Evolutionary conservation across 2,329 filamentous ascomycete genomes (phyloP), one percentile per base, ranked within the genome.

Genomic region (Lachnellula cervina): DNA sequence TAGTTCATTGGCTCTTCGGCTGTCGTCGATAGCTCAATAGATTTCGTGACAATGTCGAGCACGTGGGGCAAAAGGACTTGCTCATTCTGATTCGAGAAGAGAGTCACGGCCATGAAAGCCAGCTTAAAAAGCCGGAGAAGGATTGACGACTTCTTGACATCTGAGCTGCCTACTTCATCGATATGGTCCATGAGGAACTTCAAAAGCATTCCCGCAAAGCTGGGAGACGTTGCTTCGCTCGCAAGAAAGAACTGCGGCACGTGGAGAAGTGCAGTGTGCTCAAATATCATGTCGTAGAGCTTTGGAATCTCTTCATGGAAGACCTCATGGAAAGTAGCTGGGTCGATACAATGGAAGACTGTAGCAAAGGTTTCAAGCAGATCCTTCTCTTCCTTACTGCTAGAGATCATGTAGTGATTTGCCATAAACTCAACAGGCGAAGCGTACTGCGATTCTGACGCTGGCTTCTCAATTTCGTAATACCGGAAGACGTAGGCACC

Each of bases 1-100:
- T 99, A 99, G 71, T 99, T 99, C 82, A 97, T 96, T 0, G 95
- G 95, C 69, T 97, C 93, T 66, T 97, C 91, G 0, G 94, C 95
- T 56, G 88, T 95, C 6, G 94, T 96, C 1, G 93, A 97, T 38
- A 97, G 77, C 72, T 97, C 90, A 60, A 99, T 97, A 8, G 93
- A 97, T 72, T 96, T 92, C 13, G 93, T 97, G 59, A 99, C 90
- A 61, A 99, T 96, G 69, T 95, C 95, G 53, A 95, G 92, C 50
- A 99, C 93, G 70, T 99, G 94, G 0, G 95, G 95, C 52, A 97
- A 78, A 14, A 99, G 78, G 2, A 99, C 91, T 69, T 94, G 89
- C 73, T 99, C 94, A 66, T 99, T 99, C 68, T 97, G 92, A 8
- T 83, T 80, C 0, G 91, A 91, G 71, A 99, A 99, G 1, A 99